Percentiles rank a stretch among this genome's conserved stretches.
Conservation (phyloP, 768 basidiomycete species). For the Termitomyces sp. region DNA sequence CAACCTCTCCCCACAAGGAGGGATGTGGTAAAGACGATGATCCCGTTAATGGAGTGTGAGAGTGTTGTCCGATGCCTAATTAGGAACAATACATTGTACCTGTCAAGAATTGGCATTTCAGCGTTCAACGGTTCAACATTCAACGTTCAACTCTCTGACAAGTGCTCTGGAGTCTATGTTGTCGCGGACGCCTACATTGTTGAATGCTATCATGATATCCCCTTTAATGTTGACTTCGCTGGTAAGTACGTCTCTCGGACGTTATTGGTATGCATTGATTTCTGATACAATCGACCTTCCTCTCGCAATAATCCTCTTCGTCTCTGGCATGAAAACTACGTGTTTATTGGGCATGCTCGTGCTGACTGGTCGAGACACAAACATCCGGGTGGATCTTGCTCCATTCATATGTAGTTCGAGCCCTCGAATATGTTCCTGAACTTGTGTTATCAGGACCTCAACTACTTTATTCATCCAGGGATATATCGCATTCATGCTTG, state of each 20-base stretch:
- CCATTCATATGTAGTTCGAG: neutral
- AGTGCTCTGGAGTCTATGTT: no score
- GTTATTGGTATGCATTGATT: no score
- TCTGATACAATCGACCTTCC: no score
- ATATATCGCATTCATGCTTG: neutral
- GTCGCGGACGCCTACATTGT: neutral
- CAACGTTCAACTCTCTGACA: neutral
- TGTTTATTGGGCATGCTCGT: neutral
- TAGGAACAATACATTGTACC: constrained; percentile 2
- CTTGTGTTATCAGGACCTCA: neutral
- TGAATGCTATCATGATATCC: neutral
- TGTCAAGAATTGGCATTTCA: neutral
- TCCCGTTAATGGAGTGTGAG: neutral
- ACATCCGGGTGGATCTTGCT: neutral
- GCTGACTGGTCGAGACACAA: neutral
- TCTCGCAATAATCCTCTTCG: neutral
- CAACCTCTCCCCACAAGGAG: neutral
- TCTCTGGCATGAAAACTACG: constrained; percentile 1
- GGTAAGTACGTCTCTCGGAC: neutral
- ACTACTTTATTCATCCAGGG: neutral
- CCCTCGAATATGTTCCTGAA: neutral
- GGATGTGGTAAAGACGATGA: neutral
- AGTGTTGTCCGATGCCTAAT: constrained; percentile 11
- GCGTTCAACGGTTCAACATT: neutral
- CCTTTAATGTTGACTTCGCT: neutral